Evolutionary conservation across 768 basidiomycete species (phyloP).

Genomic region (Suillus hirtellus): DNA sequence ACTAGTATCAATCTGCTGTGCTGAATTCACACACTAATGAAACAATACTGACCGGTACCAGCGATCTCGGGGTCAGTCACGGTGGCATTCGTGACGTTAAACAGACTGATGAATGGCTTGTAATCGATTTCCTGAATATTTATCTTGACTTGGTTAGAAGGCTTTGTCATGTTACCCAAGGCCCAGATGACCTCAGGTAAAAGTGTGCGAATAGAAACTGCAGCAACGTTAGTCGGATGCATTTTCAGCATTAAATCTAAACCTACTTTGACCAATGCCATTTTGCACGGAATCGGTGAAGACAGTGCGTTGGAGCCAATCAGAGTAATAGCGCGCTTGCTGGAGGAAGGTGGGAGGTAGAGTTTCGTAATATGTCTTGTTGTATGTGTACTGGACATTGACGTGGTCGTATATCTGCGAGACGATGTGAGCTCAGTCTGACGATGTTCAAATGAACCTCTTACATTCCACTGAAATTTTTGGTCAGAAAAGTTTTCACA

Average conservation of each 20-base stretch:
- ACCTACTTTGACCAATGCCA: conserved; percentile 73
- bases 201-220: conserved; percentile 75
- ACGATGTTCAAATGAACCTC: conserved; percentile 19
- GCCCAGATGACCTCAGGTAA: conserved; percentile 65
- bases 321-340: conserved; percentile 65
- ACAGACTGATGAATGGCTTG: conserved; percentile 81
- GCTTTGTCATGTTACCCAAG: conserved; percentile 72
- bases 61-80: conserved; percentile 52
- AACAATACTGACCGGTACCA: conserved; percentile 56
- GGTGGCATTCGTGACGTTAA: conserved; percentile 65
- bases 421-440: conserved; percentile 4
- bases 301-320: conserved; percentile 70
- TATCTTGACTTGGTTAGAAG: conserved; percentile 70
- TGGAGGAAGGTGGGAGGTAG: conserved; percentile 69
- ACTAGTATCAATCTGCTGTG: not conserved
- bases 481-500: not conserved
- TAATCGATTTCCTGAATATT: conserved; percentile 73
- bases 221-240: conserved; percentile 1
- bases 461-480: conserved; percentile 61
- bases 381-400: conserved; percentile 69
- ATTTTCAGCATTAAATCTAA: not conserved
- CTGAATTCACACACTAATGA: not conserved
- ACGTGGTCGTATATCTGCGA: conserved; percentile 68
- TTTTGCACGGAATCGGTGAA: conserved; percentile 59
- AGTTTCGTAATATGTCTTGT: conserved; percentile 70